Base-by-base conservation (phyloP, 108 stramenopile genomes). In the Pinguiococcus pyrenoidosus region DNA sequence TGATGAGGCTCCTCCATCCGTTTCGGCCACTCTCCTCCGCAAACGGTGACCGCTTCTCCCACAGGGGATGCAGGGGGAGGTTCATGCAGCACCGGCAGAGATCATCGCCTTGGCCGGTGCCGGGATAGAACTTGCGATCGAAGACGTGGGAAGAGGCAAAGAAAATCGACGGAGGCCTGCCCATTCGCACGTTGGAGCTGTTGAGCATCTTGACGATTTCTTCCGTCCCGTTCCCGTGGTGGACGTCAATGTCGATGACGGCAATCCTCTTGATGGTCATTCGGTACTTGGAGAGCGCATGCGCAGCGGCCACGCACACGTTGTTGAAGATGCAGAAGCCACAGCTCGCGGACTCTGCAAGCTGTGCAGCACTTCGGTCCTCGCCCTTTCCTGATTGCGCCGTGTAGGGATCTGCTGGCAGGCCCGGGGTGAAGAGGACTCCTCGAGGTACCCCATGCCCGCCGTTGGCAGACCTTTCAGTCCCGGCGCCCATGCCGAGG, bases 221-320 rank as follows among this genome's bases (percentile, higher is more conserved):
- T 43, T 88, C 81, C 14, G 86, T 88, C 0, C 89, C 89, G 63
- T 91, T 88, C 8, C 89, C 89, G 56, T 91, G 89, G 54, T 91
- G 89, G 9, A 91, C 81, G 58, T 91, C 89, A 64, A 91, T 79
- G 63, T 91, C 89, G 20, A 91, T 83, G 23, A 88, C 73, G 55
- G 82, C 84, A 0, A 85, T 84, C 14, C 88, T 63, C 62, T 13
- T 30, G 30, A 30, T 6, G 4, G 37, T 6, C 37, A 38, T 13
- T 38, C 37, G 7, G 30, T 30, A 28, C 16, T 54, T 34, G 53
- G 33, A 42, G 14, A 46, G 20, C 7, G 64, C 64, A 17, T 68
- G 46, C 18, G 54, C 34, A 5, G 65, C 69, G 18, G 44, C 65
- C 12, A 71, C 33, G 17, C 50, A 56, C n/a, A 65, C 67, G 29